Evolutionary conservation across 2,329 filamentous ascomycete genomes (phyloP), one percentile per base, ranked within the genome.

Genomic region (Neonectria punicea): DNA sequence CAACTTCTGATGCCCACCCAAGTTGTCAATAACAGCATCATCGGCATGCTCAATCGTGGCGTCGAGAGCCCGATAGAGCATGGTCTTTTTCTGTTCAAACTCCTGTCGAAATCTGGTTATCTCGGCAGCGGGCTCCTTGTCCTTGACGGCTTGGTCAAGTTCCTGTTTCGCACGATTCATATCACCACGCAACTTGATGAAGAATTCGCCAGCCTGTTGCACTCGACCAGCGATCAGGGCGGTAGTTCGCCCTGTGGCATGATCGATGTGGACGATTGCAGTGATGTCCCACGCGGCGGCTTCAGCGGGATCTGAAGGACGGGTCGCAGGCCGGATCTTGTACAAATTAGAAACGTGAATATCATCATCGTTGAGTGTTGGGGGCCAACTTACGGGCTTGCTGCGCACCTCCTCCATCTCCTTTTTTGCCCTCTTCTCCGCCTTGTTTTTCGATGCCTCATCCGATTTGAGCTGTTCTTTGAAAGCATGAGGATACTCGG

Each of bases 1-100:
- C 58, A 89, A 78, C 70, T 87, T 89, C 53, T 84, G 82, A 71
- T 89, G 85, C 14, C 83, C 83, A 9, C 87, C 87, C 39, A 90
- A 79, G 59, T 89, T 88, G 69, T 87, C 84, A 43, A 90, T 76
- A 14, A 89, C 85, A 22, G 83, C 81, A 49, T 83, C 81, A 72
- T 89, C 86, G 13, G 86, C 87, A 76, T 84, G 83, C 25, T 83
- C 80, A 56, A 86, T 81, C 1, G 85, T 86, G 11, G 85, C 82
- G 66, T 89, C 83, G 51, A 89, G 79, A 2, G 85, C 84, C 57
- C 81, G 77, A 67, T 81, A 83, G 5, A 90, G 78, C 5, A 83
- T 79, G 43, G 85, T 81, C 63, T 84, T 82, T 68, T 84, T 84
- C 57, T 77, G 72, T 3, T 81, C 80, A 6, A 84, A 79, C 9